Base-by-base conservation (phyloP, 306 rosid species). In the Acmispon strigosus region DNA sequence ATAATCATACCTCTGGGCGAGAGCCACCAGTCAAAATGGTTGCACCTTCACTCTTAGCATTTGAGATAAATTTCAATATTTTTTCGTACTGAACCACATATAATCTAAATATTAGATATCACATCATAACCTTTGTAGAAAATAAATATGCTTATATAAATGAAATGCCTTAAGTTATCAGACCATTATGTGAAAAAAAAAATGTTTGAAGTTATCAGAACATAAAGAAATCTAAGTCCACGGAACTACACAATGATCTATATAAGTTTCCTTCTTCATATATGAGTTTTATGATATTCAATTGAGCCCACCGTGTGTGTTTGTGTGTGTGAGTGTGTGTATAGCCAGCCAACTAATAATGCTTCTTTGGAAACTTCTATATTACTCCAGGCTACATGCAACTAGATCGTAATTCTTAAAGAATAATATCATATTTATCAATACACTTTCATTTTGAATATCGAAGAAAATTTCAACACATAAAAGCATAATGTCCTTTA, bases 21-120 rank as follows among this genome's bases (percentile, higher is more conserved):
- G 66, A 83, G 20, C 99, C 99, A 69, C 99, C 99, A 43, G 78
- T 83, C 84, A 85, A 62, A 86, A 94, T 81, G 62, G 79, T 89
- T 57, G 99, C 99, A 9, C 99, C 99, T 87, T 94, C 99, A 47
- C 81, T 86, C 86, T 85, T 87, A 6, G 97, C 99, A 36, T 88
- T 91, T 29, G 94, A 77, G 78, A 94, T 72, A 72, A 83, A 87
- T 81, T 94, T 91, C 90, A 91, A 66, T 68, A 87, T 62, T 60
- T 91, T 94, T 84, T 87, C 97, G 66, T 91, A 86, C 99, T 94
- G 95, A 76, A 81, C 52, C 65, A 77, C 65, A 77, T 52, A 76
- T 27, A 39, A 62, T 75, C 62, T 48, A 37, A 70, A 55, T 56
- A 62, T 89, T 69, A 83, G 88, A 76, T 62, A 53, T 52, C n/a